Percentiles rank a stretch among this genome's conserved stretches.
Evolutionary conservation across 2,329 filamentous ascomycete genomes (phyloP).

Genomic region (Hymenoscyphus occultus): DNA sequence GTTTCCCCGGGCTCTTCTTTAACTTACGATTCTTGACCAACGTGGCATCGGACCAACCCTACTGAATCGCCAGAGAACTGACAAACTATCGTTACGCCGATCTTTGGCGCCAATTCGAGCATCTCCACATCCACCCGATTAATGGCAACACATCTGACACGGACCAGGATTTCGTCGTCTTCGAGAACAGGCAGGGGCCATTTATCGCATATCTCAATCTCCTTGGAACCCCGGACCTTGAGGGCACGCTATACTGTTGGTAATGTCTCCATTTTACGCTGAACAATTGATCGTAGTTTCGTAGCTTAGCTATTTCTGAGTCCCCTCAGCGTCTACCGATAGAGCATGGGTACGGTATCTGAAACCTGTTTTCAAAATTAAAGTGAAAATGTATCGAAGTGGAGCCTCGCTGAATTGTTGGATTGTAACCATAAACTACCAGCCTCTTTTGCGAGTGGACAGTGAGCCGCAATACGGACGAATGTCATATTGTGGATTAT

Average conservation of each 20-base stretch:
- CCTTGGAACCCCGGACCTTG: neutral
- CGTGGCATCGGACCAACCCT: slow-evolving; percentile 31
- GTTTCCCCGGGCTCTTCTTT: slow-evolving; percentile 32
- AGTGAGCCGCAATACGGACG: too few species aligned
- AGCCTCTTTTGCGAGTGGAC: too few species aligned
- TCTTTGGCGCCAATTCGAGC: slow-evolving; percentile 27
- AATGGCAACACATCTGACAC: slow-evolving; percentile 34
- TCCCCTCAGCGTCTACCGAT: neutral
- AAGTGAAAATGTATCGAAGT: too few species aligned
- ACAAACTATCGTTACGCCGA: slow-evolving; percentile 36
- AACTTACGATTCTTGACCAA: slow-evolving; percentile 22
- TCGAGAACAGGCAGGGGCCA: slow-evolving; percentile 14
- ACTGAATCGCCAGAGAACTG: slow-evolving; percentile 32
- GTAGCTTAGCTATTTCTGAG: neutral
- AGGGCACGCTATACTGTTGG: neutral
- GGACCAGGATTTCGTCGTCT: slow-evolving; percentile 15
- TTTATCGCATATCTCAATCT: neutral
- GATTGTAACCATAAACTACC: too few species aligned
- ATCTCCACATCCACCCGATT: slow-evolving; percentile 41
- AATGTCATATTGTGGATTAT: too few species aligned
- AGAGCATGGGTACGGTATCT: neutral
- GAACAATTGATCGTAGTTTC: neutral
- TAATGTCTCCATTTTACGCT: neutral
- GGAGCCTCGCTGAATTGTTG: too few species aligned
- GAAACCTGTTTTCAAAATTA: too few species aligned